Base-by-base conservation (phyloP, 352 stramenopile species). In the Pythium oligandrum region DNA sequence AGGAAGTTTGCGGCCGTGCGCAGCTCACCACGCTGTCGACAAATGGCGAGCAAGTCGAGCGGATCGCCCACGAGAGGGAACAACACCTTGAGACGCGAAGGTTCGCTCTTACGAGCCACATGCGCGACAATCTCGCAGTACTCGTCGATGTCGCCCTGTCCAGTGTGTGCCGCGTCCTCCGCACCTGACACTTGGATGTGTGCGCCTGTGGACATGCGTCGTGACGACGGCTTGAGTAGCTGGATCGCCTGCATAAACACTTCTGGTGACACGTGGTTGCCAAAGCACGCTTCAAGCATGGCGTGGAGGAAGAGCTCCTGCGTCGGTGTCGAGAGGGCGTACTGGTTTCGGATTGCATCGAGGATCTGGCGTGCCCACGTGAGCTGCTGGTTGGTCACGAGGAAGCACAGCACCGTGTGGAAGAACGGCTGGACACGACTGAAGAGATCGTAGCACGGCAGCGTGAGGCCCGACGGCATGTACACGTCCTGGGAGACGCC, bases 41-140 rank as follows among this genome's bases (percentile, higher is more conserved):
- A 92, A 34, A 81, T 69, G 1, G 52, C 55, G 1, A 94, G 66
- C 30, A 94, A 62, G 36, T 86, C 67, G 36, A 86, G 59, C 2
- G 84, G 81, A 34, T 94, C 84, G 0, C 84, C 84, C 0, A 73
- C 81, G 3, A 69, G 44, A 1, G 78, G 79, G 39, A 94, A 94
- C 44, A 94, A 54, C 44, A 88, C 4, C 49, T 75, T 71, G 8
- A 91, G 61, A 1, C 84, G 75, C 33, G 83, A 91, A 4, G 81
- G 84, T 49, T 94, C 84, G 53, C 81, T 90, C 61, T 94, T 94
- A 31, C 81, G 79, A 33, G 81, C 83, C 3, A 94, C 81, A 45
- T 94, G 73, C 1, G 83, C 83, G 6, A 94, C 75, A 38, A 94
- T 88, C 55, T 92, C 83, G 34, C 83, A 92, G 53, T 91, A 94